Conservation (phyloP, 1,139 yeast species). For the Chernovozyma sophiae-reginae region DNA sequence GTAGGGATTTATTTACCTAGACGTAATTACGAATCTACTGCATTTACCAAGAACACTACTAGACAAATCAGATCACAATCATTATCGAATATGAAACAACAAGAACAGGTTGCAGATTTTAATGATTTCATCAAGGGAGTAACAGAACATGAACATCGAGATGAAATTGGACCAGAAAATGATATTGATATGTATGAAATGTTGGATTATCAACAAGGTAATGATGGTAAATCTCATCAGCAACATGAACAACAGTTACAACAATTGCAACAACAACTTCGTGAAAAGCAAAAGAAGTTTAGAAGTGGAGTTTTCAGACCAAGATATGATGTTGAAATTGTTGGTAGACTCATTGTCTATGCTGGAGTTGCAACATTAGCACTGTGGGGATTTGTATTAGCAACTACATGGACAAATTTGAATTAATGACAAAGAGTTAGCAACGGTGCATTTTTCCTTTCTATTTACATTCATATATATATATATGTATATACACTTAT, state of each 20-base stretch:
- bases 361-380: constrained; percentile 61
- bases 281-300: constrained; percentile 4
- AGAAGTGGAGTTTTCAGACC: constrained; percentile 44
- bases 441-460: too few species aligned
- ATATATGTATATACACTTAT: too few species aligned
- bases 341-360: constrained; percentile 70
- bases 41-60: constrained; percentile 31
- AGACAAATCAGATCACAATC: constrained; percentile 38
- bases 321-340: constrained; percentile 68
- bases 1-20: constrained; percentile 43
- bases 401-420: constrained; percentile 13
- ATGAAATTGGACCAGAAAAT: constrained; percentile 35
- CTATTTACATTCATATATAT: too few species aligned
- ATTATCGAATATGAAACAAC: constrained; percentile 32
- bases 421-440: constrained; percentile 1
- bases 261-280: not conserved
- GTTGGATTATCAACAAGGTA: constrained; percentile 26
- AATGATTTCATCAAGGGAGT: constrained; percentile 25
- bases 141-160: constrained; percentile 21
- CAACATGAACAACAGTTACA: not conserved
- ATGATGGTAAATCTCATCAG: constrained; percentile 4
- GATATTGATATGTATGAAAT: constrained; percentile 44
- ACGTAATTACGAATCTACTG: constrained; percentile 36
- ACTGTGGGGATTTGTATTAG: constrained; percentile 39
- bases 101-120: constrained; percentile 34